Conservation (phyloP, 257 asterid genomes). For the Fraxinus quadrangulata region DNA sequence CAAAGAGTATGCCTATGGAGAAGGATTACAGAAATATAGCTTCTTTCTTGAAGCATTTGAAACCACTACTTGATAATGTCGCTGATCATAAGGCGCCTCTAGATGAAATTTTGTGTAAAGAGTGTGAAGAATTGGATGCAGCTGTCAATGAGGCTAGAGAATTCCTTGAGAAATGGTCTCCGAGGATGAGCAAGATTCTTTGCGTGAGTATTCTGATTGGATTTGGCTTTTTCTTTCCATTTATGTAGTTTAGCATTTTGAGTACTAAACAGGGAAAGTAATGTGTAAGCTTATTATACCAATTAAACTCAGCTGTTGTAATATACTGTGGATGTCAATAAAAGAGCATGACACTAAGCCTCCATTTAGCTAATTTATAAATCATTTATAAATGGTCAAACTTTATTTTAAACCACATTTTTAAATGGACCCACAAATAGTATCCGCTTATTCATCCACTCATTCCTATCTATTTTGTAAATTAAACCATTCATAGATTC, state of each 20-base stretch:
- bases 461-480: no score
- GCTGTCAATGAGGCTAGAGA: constrained; percentile 84
- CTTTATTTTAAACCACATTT: no score
- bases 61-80: constrained; percentile 66
- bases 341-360: not conserved
- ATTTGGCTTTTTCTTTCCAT: constrained; percentile 7
- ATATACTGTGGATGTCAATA: not conserved
- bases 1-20: constrained; percentile 65
- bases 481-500: no score
- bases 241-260: not conserved
- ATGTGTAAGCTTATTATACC: not conserved
- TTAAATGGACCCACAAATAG: no score
- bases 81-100: constrained; percentile 43
- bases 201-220: constrained; percentile 56
- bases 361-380: no score
- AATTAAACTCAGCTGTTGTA: not conserved
- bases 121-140: constrained; percentile 77
- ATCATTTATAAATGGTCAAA: no score
- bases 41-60: constrained; percentile 67
- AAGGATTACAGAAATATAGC: constrained; percentile 57
- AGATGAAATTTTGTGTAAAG: constrained; percentile 51
- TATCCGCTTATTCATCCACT: no score
- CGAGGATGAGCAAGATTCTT: constrained; percentile 84
- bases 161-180: constrained; percentile 88
- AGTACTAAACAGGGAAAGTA: not conserved